Base-by-base conservation (phyloP, 441 rosid species). In the Cnidoscolus chayamansa region DNA sequence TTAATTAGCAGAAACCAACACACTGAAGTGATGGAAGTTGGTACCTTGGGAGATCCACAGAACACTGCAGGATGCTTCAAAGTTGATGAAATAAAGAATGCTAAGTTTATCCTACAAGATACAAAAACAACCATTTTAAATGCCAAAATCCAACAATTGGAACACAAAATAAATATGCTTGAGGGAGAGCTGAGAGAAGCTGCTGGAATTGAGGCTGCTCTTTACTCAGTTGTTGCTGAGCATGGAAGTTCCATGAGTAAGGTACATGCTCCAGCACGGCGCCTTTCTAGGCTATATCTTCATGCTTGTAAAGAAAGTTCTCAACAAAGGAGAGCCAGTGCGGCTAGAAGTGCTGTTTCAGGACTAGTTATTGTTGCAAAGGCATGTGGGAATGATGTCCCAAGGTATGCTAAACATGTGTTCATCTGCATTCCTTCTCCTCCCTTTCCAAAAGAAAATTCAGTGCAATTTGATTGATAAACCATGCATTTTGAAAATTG, bases 181-280 rank as follows among this genome's bases (percentile, higher is more conserved):
- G 99, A 95, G 78, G 87, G 91, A 68, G 99, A 95, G 84, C 75
- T 95, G 76, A 76, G 89, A 80, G 99, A 95, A 90, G 91, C 93
- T 81, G 99, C 97, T 81, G 95, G 91, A 16, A 70, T 86, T 25
- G 98, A 95, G 84, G 91, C 90, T 79, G 87, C 99, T 79, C 86
- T 95, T 72, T 95, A 87, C 78, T 88, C 97, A 0, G 87, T 95
- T 67, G 88, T 86, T 70, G 92, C 97, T 15, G 99, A 95, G 76
- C 97, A 95, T 80, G 96, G 95, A 82, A 91, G 93, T 79, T 90
- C 99, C 51, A 85, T 83, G 81, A 85, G 82, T 82, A 95, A 91
- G 84, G 96, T 95, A 65, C 98, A 95, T 84, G 95, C 98, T 67
- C 97, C 97, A 12, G 97, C 99, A 68, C 84, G 98, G 66, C 98